A percentile compares a stretch with the other conserved stretches of the same genome.
These are phyloP conservation scores for Pythium aquatile DNA, from an alignment of 352 stramenopile genomes.

Conservation along the genomic window DNA sequence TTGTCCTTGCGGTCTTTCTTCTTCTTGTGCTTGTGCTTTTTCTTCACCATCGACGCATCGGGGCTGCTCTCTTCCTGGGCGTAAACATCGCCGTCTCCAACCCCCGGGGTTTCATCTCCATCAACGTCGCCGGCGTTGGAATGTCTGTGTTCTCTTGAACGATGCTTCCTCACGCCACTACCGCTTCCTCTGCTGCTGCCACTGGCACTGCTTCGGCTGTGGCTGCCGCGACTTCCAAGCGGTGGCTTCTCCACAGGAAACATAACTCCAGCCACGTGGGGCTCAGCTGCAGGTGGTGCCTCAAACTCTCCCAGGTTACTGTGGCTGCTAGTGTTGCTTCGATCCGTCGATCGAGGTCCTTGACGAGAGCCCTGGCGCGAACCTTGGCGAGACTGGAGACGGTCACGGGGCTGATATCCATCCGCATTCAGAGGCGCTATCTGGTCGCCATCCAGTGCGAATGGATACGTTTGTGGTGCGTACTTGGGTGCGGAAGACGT, in stretches of 20 bases:
- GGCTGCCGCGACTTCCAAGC: conserved; percentile 20
- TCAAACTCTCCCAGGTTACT: conserved; percentile 51
- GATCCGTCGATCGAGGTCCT: conserved; percentile 35
- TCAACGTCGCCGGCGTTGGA: background rate
- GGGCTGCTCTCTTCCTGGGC: conserved; percentile 15
- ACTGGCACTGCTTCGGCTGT: background rate
- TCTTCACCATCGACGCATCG: conserved; percentile 33
- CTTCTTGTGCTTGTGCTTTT: conserved; percentile 48
- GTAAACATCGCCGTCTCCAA: background rate
- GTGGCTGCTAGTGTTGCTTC: conserved; percentile 27
- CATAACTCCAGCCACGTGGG: background rate
- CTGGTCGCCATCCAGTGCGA: conserved; percentile 36
- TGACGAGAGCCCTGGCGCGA: conserved; percentile 67
- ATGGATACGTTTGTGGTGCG: conserved; percentile 7
- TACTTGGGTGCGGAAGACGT: conserved; percentile 3
- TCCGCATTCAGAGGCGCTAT: conserved; percentile 40
- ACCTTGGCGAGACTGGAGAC: conserved; percentile 73
- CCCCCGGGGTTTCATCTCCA: background rate
- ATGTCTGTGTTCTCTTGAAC: background rate
- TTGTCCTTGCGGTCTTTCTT: conserved; percentile 62
- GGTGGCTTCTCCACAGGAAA: conserved; percentile 30
- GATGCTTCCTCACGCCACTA: conserved; percentile 16
- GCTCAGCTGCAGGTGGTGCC: conserved; percentile 15
- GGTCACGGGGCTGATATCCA: conserved; percentile 65
- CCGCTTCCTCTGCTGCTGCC: conserved; percentile 7